Conservation (phyloP, 768 basidiomycete genomes). For the Pleurotus ostreatus region DNA sequence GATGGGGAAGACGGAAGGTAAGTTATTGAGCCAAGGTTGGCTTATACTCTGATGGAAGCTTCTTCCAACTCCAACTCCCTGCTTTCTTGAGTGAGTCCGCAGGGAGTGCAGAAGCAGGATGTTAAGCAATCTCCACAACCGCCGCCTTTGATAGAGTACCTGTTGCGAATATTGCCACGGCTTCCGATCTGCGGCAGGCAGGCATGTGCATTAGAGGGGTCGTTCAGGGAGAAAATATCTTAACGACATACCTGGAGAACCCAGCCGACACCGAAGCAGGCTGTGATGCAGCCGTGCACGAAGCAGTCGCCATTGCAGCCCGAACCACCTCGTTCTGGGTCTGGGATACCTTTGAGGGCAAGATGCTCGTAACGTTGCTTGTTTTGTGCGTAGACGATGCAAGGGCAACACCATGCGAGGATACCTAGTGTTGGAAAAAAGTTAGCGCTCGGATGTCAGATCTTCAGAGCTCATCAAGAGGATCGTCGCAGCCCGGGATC, state of each 20-base stretch:
- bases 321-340: slow-evolving; percentile 31
- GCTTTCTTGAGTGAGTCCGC: slow-evolving; percentile 44
- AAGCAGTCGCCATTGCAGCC: slow-evolving; percentile 32
- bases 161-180: slow-evolving; percentile 34
- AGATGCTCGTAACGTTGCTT: slow-evolving; percentile 30
- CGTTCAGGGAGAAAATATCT: not conserved
- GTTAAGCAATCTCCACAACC: slow-evolving; percentile 34
- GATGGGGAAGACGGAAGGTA: too few species aligned
- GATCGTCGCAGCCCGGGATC: not conserved
- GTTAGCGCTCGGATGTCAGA: not conserved
- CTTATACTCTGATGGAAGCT: too few species aligned
- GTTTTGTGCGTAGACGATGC: slow-evolving; percentile 32
- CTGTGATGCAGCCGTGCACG: slow-evolving; percentile 26
- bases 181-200: slow-evolving; percentile 22
- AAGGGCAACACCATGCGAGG: slow-evolving; percentile 32
- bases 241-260: slow-evolving; percentile 14
- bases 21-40: too few species aligned
- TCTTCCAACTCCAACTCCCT: slow-evolving; percentile 42
- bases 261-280: slow-evolving; percentile 29
- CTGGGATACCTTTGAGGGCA: slow-evolving; percentile 21
- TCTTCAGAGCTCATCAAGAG: not conserved
- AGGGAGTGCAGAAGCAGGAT: slow-evolving; percentile 40
- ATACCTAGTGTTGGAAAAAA: slow-evolving; percentile 15
- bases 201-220: not conserved
- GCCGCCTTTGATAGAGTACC: slow-evolving; percentile 46